These are phyloP conservation scores for Eutypa lata DNA, from an alignment of 2,329 filamentous ascomycete genomes.

Conservation along the genomic window DNA sequence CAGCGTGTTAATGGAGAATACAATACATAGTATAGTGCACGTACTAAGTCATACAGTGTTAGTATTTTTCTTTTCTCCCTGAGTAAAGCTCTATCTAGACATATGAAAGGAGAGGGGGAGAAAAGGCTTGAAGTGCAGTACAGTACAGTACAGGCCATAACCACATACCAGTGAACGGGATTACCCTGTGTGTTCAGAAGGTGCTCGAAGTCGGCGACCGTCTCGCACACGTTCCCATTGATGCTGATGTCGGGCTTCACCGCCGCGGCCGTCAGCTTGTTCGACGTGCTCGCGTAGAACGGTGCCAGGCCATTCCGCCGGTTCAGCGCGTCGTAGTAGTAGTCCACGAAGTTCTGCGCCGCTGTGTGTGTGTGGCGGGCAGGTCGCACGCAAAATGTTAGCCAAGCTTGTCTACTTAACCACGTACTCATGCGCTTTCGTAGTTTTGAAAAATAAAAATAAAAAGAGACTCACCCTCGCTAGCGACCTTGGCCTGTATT, in stretches of 20 bases:
- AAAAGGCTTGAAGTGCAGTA: not conserved
- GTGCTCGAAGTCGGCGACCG: slow-evolving; percentile 62
- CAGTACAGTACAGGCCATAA: too few relatives aligned
- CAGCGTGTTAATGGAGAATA: too few relatives aligned
- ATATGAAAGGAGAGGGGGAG: not conserved
- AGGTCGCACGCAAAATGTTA: not conserved
- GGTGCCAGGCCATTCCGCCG: slow-evolving; percentile 53
- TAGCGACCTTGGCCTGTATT: slow-evolving; percentile 31
- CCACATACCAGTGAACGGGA: slow-evolving; percentile 3
- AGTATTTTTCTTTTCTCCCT: too few relatives aligned
- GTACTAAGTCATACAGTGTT: too few relatives aligned
- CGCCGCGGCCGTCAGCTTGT: slow-evolving; percentile 47
- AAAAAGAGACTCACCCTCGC: slow-evolving; percentile 26
- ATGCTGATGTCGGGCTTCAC: slow-evolving; percentile 67
- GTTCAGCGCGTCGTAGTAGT: slow-evolving; percentile 74
- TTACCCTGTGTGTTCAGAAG: slow-evolving; percentile 60
- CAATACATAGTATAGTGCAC: too few relatives aligned
- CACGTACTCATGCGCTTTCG: too few relatives aligned
- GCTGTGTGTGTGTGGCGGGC: slow-evolving; percentile 48
- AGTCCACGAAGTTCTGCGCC: slow-evolving; percentile 67
- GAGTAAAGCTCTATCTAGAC: too few relatives aligned
- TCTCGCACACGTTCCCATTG: slow-evolving; percentile 68
- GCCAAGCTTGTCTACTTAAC: not conserved
- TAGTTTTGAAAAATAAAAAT: not conserved
- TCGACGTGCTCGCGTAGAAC: slow-evolving; percentile 67